A percentile compares a stretch with the other conserved stretches of the same genome.
Conservation (phyloP, 1,284 basidiomycete genomes). For the Marasmius sp. region DNA sequence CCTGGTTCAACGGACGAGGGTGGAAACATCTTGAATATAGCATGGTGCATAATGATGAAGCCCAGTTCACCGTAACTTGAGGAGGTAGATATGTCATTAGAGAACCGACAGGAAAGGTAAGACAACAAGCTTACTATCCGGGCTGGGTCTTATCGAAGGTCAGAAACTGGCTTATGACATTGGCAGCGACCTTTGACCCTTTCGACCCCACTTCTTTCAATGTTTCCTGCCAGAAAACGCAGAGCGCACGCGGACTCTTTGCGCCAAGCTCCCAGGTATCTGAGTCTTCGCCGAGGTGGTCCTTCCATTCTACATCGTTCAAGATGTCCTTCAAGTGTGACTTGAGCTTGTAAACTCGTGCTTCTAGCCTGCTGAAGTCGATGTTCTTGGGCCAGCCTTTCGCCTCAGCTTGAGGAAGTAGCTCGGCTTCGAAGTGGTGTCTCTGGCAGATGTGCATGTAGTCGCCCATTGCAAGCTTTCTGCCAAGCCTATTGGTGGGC, state of each 20-base stretch:
- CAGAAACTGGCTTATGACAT: conserved; percentile 69
- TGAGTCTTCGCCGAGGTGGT: conserved; percentile 28
- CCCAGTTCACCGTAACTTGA: conserved; percentile 78
- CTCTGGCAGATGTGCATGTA: conserved; percentile 73
- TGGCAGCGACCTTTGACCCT: conserved; percentile 62
- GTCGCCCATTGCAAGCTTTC: conserved; percentile 59
- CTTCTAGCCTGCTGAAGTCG: conserved; percentile 55
- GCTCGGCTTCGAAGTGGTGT: conserved; percentile 72
- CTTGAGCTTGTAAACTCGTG: conserved; percentile 51
- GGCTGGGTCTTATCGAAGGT: conserved; percentile 77
- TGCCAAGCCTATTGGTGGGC: conserved; percentile 65
- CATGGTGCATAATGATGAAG: conserved; percentile 74
- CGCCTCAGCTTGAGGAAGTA: conserved; percentile 65
- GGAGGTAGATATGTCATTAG: not conserved
- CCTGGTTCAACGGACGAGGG: conserved; percentile 51
- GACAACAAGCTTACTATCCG: conserved; percentile 65
- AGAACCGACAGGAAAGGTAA: not conserved
- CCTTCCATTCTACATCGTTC: conserved; percentile 32
- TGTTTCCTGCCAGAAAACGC: conserved; percentile 69
- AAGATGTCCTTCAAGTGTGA: conserved; percentile 49
- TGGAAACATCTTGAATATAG: conserved; percentile 73
- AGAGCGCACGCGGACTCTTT: conserved; percentile 43
- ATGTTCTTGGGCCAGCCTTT: conserved; percentile 76
- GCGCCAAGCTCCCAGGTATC: conserved; percentile 18
- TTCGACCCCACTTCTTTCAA: conserved; percentile 59